Evolutionary conservation across 306 rosid species (phyloP), one percentile per base, ranked within the genome.

Genomic region (Datisca glomerata): DNA sequence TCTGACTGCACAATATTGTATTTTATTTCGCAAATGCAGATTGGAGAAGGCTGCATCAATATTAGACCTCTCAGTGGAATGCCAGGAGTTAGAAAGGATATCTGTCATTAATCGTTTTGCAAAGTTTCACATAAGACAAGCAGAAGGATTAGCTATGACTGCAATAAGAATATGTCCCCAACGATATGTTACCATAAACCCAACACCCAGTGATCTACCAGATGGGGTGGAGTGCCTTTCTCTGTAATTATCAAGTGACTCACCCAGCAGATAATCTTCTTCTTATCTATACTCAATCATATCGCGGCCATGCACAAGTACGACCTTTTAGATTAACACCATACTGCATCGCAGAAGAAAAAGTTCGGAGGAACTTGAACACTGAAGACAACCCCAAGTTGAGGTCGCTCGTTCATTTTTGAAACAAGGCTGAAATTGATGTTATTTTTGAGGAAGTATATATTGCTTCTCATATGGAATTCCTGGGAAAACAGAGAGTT

Each of bases 101-200:
- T 69, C 73, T 18, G 70, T 74, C 32, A 65, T 74, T 43, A 65
- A 74, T 57, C 81, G 81, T 7, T 74, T 69, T 53, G 81, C 81
- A 14, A 69, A 46, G 67, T 74, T 74, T 66, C 81, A 74, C 25
- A 32, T 60, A 21, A 65, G 76, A 31, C 73, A 42, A 46, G 55
- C 65, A 22, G 73, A 65, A 45, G 65, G 63, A 32, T 27, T 51
- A 21, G 35, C 47, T 48, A 23, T 53, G 35, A 8, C 39, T 50
- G 40, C 52, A 18, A 33, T 21, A 11, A 61, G 49, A 65, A 17
- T 49, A 34, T 44, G 36, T 15, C 67, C 64, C 17, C 76, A 65
- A 29, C 56, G 76, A 61, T 69, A 65, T 47, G 75, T 74, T 49
- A 61, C 59, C 23, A 67, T 61, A 41, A 62, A 56, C 44, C 64